A percentile compares a stretch with the other conserved stretches of the same genome.
Evolutionary conservation across 2,329 filamentous ascomycete species (phyloP).

Genomic region (Drechmeria coniospora): DNA sequence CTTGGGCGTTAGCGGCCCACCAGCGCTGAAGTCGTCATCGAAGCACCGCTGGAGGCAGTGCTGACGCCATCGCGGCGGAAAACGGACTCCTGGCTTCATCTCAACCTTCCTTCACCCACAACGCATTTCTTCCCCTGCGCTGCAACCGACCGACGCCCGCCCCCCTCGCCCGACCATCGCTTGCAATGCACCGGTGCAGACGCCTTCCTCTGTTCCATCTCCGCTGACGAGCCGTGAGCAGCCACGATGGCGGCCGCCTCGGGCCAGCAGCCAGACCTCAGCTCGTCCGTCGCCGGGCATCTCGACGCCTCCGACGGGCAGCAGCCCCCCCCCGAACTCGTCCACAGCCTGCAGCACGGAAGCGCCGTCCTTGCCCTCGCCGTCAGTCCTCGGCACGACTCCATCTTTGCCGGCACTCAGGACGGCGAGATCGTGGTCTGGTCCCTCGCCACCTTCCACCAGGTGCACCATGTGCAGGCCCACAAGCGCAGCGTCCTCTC

Average conservation of each 20-base stretch:
- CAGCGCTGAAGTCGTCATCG: too few relatives aligned
- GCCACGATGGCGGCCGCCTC: slow-evolving; percentile 6
- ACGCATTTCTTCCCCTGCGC: too few relatives aligned
- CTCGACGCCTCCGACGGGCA: slow-evolving; percentile 7
- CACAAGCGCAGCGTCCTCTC: slow-evolving; percentile 86
- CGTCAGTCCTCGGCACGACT: slow-evolving; percentile 59
- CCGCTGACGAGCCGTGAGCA: too few relatives aligned
- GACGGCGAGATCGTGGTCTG: slow-evolving; percentile 87
- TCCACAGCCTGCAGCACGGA: slow-evolving; percentile 61
- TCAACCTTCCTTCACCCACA: too few relatives aligned
- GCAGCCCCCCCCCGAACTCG: slow-evolving; percentile 38
- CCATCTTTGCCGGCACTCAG: slow-evolving; percentile 84
- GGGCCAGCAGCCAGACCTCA: slow-evolving; percentile 5
- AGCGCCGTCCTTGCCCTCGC: slow-evolving; percentile 72
- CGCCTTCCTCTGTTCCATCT: too few relatives aligned
- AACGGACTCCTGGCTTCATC: too few relatives aligned
- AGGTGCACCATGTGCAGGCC: slow-evolving; percentile 63
- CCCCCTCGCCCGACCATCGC: too few relatives aligned
- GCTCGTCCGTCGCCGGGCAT: slow-evolving; percentile 3
- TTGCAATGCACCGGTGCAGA: too few relatives aligned
- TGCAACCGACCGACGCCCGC: too few relatives aligned
- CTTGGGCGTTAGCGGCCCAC: too few relatives aligned
- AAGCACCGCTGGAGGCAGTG: too few relatives aligned
- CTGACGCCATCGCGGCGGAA: too few relatives aligned
- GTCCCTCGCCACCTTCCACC: slow-evolving; percentile 77